phyloP scores from a whole-genome alignment of 2,329 filamentous ascomycete species.

The Fusarium newnesense region DNA sequence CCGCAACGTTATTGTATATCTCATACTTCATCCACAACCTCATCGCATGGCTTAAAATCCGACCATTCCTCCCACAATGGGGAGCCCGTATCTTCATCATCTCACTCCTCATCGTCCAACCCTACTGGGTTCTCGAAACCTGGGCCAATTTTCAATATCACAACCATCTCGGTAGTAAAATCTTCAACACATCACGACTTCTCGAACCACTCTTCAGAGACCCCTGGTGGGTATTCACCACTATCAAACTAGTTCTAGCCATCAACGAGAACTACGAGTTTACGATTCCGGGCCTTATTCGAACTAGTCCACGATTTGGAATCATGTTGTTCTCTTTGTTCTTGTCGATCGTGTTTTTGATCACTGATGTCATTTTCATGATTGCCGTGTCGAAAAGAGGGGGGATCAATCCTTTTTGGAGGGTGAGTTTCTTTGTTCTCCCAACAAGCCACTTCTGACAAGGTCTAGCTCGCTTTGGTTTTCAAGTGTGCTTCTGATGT shows the following conservation, averaged over 20 bases:
- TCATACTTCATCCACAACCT: slow-evolving; percentile 28
- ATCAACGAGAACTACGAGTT: slow-evolving; percentile 33
- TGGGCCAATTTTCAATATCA: slow-evolving; percentile 33
- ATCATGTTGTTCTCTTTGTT: slow-evolving; percentile 27
- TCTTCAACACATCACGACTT: slow-evolving; percentile 13
- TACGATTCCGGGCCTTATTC: slow-evolving; percentile 15
- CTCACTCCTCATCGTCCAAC: slow-evolving; percentile 10
- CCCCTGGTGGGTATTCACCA: slow-evolving; percentile 30
- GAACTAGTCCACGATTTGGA: slow-evolving; percentile 18
- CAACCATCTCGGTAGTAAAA: slow-evolving; percentile 10
- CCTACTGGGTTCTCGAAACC: slow-evolving; percentile 27
- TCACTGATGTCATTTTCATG: slow-evolving; percentile 28
- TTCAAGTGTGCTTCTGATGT: slow-evolving; percentile 33
- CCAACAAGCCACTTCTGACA: neutral
- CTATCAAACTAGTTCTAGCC: slow-evolving; percentile 14
- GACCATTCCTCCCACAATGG: slow-evolving; percentile 20
- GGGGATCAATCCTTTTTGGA: slow-evolving; percentile 29
- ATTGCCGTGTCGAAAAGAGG: slow-evolving; percentile 24
- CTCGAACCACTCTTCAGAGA: slow-evolving; percentile 23
- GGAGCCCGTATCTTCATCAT: slow-evolving; percentile 20
- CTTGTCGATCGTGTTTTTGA: slow-evolving; percentile 11
- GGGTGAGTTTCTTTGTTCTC: neutral
- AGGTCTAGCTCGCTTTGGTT: slow-evolving; percentile 6
- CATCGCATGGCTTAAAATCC: slow-evolving; percentile 29
- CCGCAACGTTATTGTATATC: slow-evolving; percentile 18